Percentiles rank a stretch among this genome's conserved stretches.
These are phyloP conservation scores for Ophiosphaerella narmari DNA, from an alignment of 2,329 filamentous ascomycete genomes.

Conservation along the genomic window DNA sequence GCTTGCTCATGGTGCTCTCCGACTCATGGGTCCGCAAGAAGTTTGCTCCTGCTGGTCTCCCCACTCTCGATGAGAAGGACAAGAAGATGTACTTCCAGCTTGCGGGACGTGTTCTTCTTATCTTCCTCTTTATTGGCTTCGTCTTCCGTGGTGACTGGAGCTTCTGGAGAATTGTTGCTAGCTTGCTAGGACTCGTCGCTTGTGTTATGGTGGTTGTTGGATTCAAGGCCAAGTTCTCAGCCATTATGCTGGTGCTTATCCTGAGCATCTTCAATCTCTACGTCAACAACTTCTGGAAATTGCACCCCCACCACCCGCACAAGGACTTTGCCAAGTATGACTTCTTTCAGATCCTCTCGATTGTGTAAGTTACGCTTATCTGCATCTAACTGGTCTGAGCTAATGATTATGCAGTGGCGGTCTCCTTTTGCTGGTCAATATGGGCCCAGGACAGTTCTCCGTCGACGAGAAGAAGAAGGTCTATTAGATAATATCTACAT, in stretches of 20 bases:
- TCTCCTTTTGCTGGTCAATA: slow-evolving; percentile 95
- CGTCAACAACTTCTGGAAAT: slow-evolving; percentile 99
- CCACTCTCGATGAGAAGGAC: slow-evolving; percentile 96
- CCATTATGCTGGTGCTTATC: slow-evolving; percentile 91
- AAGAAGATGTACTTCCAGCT: slow-evolving; percentile 99
- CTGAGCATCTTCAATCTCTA: slow-evolving; percentile 95
- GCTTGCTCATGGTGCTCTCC: slow-evolving; percentile 95
- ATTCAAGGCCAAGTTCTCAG: slow-evolving; percentile 99
- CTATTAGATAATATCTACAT: slow-evolving; percentile 63
- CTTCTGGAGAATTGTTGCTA: slow-evolving; percentile 84
- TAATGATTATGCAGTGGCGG: slow-evolving; percentile 65
- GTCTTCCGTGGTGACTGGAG: slow-evolving; percentile 95
- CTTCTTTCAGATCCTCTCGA: slow-evolving; percentile 99
- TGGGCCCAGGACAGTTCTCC: slow-evolving; percentile 94
- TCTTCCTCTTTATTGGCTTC: slow-evolving; percentile 97
- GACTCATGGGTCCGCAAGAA: slow-evolving; percentile 98
- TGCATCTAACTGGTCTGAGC: not conserved
- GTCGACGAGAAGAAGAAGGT: slow-evolving; percentile 99
- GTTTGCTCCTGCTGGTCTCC: slow-evolving; percentile 93
- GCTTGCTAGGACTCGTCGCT: slow-evolving; percentile 81
- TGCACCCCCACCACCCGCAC: slow-evolving; percentile 97
- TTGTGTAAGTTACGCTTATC: slow-evolving; percentile 67
- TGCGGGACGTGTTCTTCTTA: slow-evolving; percentile 89
- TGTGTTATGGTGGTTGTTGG: slow-evolving; percentile 99
- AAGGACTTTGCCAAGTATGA: slow-evolving; percentile 99